Conservation (phyloP, 2,329 filamentous ascomycete species). For the Sporothrix variecibatus region DNA sequence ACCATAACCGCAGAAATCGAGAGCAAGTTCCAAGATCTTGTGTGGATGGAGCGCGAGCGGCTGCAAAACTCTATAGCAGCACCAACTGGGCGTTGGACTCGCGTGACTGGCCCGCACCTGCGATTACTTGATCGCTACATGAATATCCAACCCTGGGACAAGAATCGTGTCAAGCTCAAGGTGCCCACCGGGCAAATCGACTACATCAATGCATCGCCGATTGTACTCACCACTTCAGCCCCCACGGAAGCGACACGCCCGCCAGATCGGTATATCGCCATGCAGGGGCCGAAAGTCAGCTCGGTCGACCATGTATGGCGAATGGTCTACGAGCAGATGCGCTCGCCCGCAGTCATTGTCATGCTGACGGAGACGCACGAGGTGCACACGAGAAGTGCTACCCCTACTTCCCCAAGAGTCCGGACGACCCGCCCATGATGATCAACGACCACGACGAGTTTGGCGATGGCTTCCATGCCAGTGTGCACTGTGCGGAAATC, state of each 20-base stretch:
- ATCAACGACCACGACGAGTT: conserved; percentile 67
- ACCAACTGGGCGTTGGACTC: conserved; percentile 47
- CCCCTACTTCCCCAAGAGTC: conserved; percentile 74
- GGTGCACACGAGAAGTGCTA: conserved; percentile 77
- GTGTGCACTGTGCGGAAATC: conserved; percentile 66
- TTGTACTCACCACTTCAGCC: conserved; percentile 52
- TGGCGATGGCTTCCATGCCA: conserved; percentile 66
- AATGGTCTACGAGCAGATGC: conserved; percentile 82
- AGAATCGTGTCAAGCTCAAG: conserved; percentile 78
- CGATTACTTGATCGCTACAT: conserved; percentile 76
- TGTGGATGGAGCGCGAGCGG: conserved; percentile 55
- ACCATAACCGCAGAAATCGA: conserved; percentile 46
- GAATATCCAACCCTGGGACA: conserved; percentile 88
- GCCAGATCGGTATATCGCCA: conserved; percentile 76
- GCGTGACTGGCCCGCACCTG: conserved; percentile 57
- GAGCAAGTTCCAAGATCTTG: conserved; percentile 54
- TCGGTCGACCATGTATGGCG: conserved; percentile 87
- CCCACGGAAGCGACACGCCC: conserved; percentile 35
- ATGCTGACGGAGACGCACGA: conserved; percentile 94
- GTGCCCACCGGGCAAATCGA: conserved; percentile 73
- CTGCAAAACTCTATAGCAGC: conserved; percentile 45
- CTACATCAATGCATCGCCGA: conserved; percentile 82
- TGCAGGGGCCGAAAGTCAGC: conserved; percentile 81
- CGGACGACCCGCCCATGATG: conserved; percentile 52
- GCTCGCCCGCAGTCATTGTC: conserved; percentile 76